phyloP scores from a whole-genome alignment of 305 asterid genomes.

The Salvia sclarea region DNA sequence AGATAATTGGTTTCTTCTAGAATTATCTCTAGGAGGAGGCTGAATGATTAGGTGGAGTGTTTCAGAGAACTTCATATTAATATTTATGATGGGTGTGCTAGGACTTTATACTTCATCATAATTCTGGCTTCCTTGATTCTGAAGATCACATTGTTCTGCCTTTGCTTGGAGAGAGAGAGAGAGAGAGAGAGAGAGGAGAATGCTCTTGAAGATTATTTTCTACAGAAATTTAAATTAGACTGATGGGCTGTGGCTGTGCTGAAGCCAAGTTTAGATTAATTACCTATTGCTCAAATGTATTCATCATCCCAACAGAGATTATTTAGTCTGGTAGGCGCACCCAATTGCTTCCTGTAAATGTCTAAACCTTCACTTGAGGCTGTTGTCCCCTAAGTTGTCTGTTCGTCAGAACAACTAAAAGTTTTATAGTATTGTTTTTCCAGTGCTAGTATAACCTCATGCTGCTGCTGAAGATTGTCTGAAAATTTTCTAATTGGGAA shows the following conservation, averaged over 20 bases:
- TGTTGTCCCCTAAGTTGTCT: constrained; percentile 2
- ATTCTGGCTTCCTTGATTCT: background rate
- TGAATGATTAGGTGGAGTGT: background rate
- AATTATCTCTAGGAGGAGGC: background rate
- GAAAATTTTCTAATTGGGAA: too few species aligned
- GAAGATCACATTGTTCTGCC: too few species aligned
- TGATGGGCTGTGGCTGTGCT: background rate
- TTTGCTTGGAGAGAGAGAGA: background rate
- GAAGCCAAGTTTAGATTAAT: background rate
- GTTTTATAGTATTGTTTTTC: background rate
- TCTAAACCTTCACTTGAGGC: too few species aligned
- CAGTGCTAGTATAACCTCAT: too few species aligned
- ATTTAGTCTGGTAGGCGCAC: background rate
- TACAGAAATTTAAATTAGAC: background rate
- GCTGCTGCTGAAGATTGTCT: too few species aligned
- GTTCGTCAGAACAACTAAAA: background rate
- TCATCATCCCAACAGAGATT: constrained; percentile 8
- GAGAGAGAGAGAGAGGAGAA: too few species aligned
- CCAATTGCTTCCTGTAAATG: too few species aligned
- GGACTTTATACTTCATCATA: background rate
- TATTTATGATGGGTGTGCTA: background rate
- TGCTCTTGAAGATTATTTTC: constrained; percentile 16
- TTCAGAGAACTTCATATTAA: background rate
- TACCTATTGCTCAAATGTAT: background rate
- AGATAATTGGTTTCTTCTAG: constrained; percentile 9